phyloP scores from a whole-genome alignment of 23 red algal species.

The Cyanidiococcus yangmingshanensis region DNA sequence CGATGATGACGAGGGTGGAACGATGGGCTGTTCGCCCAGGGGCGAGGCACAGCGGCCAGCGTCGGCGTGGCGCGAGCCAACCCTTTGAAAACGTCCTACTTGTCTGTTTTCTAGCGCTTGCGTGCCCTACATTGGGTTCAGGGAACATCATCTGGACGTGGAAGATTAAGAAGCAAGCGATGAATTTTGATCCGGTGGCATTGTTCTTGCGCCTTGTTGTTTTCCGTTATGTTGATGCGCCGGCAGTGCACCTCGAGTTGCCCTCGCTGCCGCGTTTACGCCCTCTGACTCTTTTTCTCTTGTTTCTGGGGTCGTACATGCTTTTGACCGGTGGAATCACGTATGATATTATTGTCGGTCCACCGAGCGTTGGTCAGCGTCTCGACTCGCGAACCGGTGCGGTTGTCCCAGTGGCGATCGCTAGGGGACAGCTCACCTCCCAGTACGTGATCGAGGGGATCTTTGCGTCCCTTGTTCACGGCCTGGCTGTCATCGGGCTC shows the following conservation, averaged over 20 bases:
- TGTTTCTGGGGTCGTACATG: constrained; percentile 20
- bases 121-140: no score
- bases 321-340: constrained; percentile 22
- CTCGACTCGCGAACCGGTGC: constrained; percentile 14
- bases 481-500: constrained; percentile 11
- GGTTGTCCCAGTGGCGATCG: constrained; percentile 2
- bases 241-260: not conserved
- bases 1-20: no score
- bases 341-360: constrained; percentile 34
- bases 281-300: constrained; percentile 10
- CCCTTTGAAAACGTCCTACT: no score
- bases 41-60: no score
- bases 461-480: constrained; percentile 21
- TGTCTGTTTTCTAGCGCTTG: no score
- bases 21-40: no score
- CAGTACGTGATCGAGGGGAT: constrained; percentile 34
- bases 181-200: not conserved
- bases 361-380: constrained; percentile 20
- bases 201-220: not conserved
- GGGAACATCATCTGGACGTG: no score
- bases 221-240: not conserved
- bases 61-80: no score
- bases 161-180: no score
- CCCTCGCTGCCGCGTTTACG: constrained; percentile 11
- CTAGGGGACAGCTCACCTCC: constrained; percentile 18